A percentile compares a stretch with the other conserved stretches of the same genome.
These are phyloP conservation scores for Cochlearia excelsa DNA, from an alignment of 345 rosid species.

Conservation along the genomic window DNA sequence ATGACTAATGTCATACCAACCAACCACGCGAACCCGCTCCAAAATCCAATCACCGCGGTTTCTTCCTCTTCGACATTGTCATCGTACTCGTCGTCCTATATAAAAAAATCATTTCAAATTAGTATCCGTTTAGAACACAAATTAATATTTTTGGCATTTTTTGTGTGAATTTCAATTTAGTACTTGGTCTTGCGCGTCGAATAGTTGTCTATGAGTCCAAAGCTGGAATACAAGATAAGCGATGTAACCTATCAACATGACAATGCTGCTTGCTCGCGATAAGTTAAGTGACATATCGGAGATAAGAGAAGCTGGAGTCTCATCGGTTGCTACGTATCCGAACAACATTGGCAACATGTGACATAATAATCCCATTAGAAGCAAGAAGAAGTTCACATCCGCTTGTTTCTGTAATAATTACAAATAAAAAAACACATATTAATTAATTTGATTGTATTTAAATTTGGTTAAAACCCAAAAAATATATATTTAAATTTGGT, in stretches of 20 bases:
- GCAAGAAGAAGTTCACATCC: conserved; percentile 78
- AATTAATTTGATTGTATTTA: neutral
- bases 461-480: neutral
- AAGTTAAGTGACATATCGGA: conserved; percentile 45
- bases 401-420: conserved; percentile 69
- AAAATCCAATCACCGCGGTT: conserved; percentile 68
- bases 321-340: conserved; percentile 40
- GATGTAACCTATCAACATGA: conserved; percentile 68
- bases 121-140: neutral
- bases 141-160: neutral
- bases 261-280: conserved; percentile 79
- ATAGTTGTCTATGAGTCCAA: conserved; percentile 59
- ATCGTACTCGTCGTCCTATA: conserved; percentile 48
- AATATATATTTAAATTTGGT: neutral
- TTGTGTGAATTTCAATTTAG: neutral
- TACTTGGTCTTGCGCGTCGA: conserved; percentile 37
- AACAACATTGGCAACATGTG: conserved; percentile 72
- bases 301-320: conserved; percentile 26
- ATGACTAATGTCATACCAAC: conserved; percentile 76
- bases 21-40: conserved; percentile 86
- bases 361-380: conserved; percentile 74
- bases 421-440: neutral
- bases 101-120: neutral
- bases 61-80: conserved; percentile 49
- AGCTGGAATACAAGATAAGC: conserved; percentile 87